These are phyloP conservation scores for Handroanthus guayacan DNA, from an alignment of 257 asterid genomes.

Conservation along the genomic window DNA sequence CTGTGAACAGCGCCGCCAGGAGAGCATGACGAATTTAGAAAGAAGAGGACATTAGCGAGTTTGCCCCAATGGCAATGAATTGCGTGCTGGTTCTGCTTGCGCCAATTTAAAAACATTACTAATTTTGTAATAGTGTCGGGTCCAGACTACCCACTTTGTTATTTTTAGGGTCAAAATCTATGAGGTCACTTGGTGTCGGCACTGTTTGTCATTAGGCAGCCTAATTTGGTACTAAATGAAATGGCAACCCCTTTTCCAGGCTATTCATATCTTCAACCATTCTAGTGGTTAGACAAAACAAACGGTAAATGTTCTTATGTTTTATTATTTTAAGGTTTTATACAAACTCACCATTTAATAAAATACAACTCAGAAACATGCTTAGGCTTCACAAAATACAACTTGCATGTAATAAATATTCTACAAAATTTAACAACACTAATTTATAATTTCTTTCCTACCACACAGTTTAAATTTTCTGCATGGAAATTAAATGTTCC, in stretches of 20 bases:
- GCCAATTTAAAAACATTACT: background rate
- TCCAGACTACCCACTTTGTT: background rate
- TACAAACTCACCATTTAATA: no score
- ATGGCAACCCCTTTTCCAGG: slow-evolving; percentile 18
- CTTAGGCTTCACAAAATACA: no score
- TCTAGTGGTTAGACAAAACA: no score
- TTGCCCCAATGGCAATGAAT: slow-evolving; percentile 35
- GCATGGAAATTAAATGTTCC: no score
- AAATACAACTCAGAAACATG: no score
- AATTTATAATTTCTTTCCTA: no score
- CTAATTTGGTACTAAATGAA: background rate
- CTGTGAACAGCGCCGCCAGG: slow-evolving; percentile 46
- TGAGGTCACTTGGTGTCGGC: slow-evolving; percentile 40
- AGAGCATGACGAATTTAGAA: slow-evolving; percentile 31
- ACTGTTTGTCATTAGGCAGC: slow-evolving; percentile 35
- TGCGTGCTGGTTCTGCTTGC: slow-evolving; percentile 41
- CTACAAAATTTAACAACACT: no score
- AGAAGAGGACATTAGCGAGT: background rate
- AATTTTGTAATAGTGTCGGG: slow-evolving; percentile 12
- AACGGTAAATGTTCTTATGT: background rate
- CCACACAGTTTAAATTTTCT: no score
- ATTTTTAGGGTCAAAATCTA: slow-evolving; percentile 34
- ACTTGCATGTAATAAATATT: no score
- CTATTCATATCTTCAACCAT: background rate
- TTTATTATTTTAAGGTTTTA: no score